Evolutionary conservation across 306 rosid species (phyloP).

Genomic region (Pterocarpus santalinus): DNA sequence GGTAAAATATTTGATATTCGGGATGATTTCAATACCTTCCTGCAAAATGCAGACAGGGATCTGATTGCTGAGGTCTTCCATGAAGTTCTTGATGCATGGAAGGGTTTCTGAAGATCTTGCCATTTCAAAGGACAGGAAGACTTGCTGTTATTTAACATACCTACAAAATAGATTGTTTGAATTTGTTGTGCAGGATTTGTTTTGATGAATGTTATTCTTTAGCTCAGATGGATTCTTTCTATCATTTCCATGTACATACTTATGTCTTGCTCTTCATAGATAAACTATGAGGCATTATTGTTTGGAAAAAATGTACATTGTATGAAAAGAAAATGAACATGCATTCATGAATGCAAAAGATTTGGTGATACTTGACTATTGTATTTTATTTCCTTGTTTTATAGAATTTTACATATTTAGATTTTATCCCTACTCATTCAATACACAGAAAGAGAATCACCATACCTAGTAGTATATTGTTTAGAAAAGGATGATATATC

Average conservation of each 20-base stretch:
- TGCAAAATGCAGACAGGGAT: slow-evolving; percentile 88
- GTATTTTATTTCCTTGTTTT: slow-evolving; percentile 20
- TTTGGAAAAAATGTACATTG: slow-evolving; percentile 37
- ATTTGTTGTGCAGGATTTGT: slow-evolving; percentile 59
- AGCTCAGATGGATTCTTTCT: slow-evolving; percentile 44
- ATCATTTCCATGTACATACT: slow-evolving; percentile 52
- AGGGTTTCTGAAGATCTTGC: slow-evolving; percentile 77
- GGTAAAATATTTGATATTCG: slow-evolving; percentile 87
- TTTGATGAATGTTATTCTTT: slow-evolving; percentile 68
- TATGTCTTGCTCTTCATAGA: slow-evolving; percentile 48
- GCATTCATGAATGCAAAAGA: slow-evolving; percentile 45
- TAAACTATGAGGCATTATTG: slow-evolving; percentile 50
- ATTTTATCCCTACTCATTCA: slow-evolving; percentile 23
- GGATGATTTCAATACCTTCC: slow-evolving; percentile 82
- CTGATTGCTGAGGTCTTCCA: slow-evolving; percentile 83
- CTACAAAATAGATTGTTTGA: slow-evolving; percentile 54
- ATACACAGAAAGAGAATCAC: background rate
- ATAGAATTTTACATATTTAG: slow-evolving; percentile 4
- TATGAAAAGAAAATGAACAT: slow-evolving; percentile 18
- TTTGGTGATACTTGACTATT: slow-evolving; percentile 36
- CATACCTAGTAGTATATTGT: background rate
- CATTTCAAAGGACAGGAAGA: slow-evolving; percentile 34
- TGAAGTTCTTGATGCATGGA: slow-evolving; percentile 89
- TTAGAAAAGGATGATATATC: slow-evolving; percentile 22
- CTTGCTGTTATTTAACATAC: slow-evolving; percentile 39